These are phyloP conservation scores for Coemansia sp. DNA, from an alignment of 192 early-diverging fungal species.

Conservation along the genomic window DNA sequence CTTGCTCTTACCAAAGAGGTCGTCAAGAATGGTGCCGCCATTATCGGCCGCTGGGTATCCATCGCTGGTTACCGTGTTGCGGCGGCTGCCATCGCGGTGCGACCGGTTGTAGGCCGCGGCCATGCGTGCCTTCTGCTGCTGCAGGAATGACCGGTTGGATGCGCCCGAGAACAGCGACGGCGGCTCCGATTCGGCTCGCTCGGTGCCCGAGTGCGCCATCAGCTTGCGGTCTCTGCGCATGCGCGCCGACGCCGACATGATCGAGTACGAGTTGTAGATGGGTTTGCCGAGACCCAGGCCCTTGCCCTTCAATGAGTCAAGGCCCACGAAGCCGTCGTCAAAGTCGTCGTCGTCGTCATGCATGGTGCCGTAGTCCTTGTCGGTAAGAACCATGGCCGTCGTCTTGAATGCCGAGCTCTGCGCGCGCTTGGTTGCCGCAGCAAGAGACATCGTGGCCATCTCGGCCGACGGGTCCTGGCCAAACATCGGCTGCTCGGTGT, in stretches of 20 bases:
- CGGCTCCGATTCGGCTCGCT: neutral
- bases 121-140: conserved; percentile 15
- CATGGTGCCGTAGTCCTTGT: conserved; percentile 19
- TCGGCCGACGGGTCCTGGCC: neutral
- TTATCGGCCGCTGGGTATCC: neutral
- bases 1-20: neutral
- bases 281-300: conserved; percentile 1
- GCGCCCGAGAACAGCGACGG: neutral
- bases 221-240: conserved; percentile 12
- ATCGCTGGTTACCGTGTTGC: neutral
- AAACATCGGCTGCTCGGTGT: neutral
- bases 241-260: conserved; percentile 7
- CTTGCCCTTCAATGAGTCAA: neutral
- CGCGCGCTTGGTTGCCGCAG: conserved; percentile 27
- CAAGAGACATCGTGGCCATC: conserved; percentile 28
- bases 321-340: neutral
- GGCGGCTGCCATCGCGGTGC: conserved; percentile 6
- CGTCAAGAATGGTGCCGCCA: conserved; percentile 5
- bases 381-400: conserved; percentile 19
- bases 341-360: neutral
- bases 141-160: neutral
- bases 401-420: conserved; percentile 39
- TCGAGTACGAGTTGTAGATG: conserved; percentile 15
- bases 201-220: neutral
- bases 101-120: conserved; percentile 8